Evolutionary conservation across 306 rosid species (phyloP).

Genomic region (Vigna trinervia): DNA sequence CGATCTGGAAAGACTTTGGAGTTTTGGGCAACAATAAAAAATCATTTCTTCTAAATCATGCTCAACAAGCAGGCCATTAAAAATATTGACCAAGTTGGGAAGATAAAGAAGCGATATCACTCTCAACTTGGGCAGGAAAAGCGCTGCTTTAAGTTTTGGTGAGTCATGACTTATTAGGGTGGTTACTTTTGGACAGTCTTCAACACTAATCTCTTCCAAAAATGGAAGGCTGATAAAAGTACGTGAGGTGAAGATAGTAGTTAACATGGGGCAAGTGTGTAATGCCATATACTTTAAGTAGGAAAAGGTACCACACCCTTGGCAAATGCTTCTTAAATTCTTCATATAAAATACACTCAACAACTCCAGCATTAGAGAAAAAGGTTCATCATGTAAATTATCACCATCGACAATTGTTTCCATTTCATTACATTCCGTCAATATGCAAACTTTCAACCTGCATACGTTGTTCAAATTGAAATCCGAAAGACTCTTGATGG

Average conservation of each 20-base stretch:
- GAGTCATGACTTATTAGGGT: not conserved
- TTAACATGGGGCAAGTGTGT: conserved; percentile 43
- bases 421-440: conserved; percentile 50
- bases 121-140: conserved; percentile 23
- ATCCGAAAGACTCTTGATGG: conserved; percentile 27
- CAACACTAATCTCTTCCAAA: conserved; percentile 20
- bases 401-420: conserved; percentile 11
- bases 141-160: accelerated
- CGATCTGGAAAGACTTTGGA: not conserved
- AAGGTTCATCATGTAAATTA: accelerated
- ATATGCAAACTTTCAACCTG: not conserved
- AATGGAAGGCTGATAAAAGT: not conserved
- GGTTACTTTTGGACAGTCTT: conserved; percentile 41
- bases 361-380: not conserved
- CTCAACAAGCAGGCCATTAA: conserved; percentile 8
- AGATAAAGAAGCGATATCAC: conserved; percentile 8
- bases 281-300: conserved; percentile 1
- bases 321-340: conserved; percentile 38
- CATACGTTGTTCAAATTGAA: not conserved
- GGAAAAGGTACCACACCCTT: not conserved
- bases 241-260: not conserved
- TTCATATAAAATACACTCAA: conserved; percentile 44
- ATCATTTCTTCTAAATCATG: conserved; percentile 1
- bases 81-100: conserved; percentile 28
- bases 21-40: conserved; percentile 39